A percentile compares a stretch with the other conserved stretches of the same genome.
Evolutionary conservation across 331 rosid species (phyloP).

Genomic region (Quercus phellos): DNA sequence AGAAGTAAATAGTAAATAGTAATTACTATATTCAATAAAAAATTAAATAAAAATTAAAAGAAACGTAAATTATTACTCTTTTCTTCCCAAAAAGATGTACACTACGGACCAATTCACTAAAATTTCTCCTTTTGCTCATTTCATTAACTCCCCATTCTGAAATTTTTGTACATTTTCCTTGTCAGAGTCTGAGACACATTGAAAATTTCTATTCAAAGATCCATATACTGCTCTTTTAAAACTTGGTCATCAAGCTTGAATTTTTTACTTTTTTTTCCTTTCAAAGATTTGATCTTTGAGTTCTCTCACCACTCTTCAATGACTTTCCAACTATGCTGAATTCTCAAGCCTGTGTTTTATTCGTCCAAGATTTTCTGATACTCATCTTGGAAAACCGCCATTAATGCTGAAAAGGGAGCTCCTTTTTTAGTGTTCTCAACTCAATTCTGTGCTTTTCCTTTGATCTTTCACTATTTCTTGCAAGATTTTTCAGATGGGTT

Average conservation of each 20-base stretch:
- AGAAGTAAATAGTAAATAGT: too few species aligned
- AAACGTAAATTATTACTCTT: too few species aligned
- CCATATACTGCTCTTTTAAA: background rate
- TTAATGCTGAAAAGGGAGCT: constrained; percentile 19
- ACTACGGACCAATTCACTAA: too few species aligned
- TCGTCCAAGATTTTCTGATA: background rate
- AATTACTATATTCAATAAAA: too few species aligned
- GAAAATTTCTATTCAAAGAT: background rate
- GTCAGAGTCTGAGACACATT: background rate
- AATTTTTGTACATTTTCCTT: background rate
- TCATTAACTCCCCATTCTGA: background rate
- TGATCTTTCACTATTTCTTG: background rate
- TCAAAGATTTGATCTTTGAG: background rate
- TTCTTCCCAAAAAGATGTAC: too few species aligned
- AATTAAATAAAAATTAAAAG: too few species aligned
- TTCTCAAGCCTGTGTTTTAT: background rate
- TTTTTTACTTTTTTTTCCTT: background rate
- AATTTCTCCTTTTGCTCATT: too few species aligned
- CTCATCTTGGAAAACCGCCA: constrained; percentile 12
- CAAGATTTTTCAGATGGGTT: constrained; percentile 7
- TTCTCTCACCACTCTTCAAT: background rate
- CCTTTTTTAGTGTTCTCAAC: background rate
- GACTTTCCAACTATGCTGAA: background rate
- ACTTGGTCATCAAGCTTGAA: constrained; percentile 6
- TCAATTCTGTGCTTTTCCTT: background rate